Evolutionary conservation across 2,329 filamentous ascomycete genomes (phyloP), one percentile per base, ranked within the genome.

Genomic region (Colletotrichum euphorbiae): DNA sequence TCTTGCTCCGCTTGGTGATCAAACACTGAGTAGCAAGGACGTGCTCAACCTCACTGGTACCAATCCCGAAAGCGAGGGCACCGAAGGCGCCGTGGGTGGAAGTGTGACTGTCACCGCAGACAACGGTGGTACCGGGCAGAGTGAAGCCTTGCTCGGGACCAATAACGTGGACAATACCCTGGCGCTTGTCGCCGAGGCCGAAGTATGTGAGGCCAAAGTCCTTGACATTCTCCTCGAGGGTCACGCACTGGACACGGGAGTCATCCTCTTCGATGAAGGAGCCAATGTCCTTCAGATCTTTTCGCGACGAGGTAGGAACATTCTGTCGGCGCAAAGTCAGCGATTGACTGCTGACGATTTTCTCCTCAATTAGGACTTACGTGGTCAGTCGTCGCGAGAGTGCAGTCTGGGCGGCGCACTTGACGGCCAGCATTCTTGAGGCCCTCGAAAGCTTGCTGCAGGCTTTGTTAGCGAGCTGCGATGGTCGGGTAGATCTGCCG

Each of bases 71-170:
- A 45, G 96, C 96, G 70, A 98, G 89, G 74, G 94, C 88, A 73
- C 96, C 96, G 75, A 98, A 99, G 59, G 96, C 96, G 75, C 96
- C 96, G 82, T 99, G 96, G 71, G 96, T 99, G 28, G 95, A 98
- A 52, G 96, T 99, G 80, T 99, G 96, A 77, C 93, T 97, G 86
- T 99, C 96, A 80, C 96, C 96, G 77, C 96, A 98, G 72, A 98
- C 96, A 42, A 98, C 92, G 3, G 96, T 99, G 62, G 96, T 98
- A 73, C 93, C 96, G 46, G 96, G 96, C 42, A 98, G 91, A 64
- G 96, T 99, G 85, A 99, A 99, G 73, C 96, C 96, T 81, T 99
- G 96, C 85, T 99, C 96, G 45, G 96, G 96, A 40, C 96, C 96
- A 75, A 99, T 98, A 75, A 99, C 93, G 82, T 99, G 96, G 67